Base-by-base conservation (phyloP, 805 yeast species). In the Cyberlindnera galapagoensis region DNA sequence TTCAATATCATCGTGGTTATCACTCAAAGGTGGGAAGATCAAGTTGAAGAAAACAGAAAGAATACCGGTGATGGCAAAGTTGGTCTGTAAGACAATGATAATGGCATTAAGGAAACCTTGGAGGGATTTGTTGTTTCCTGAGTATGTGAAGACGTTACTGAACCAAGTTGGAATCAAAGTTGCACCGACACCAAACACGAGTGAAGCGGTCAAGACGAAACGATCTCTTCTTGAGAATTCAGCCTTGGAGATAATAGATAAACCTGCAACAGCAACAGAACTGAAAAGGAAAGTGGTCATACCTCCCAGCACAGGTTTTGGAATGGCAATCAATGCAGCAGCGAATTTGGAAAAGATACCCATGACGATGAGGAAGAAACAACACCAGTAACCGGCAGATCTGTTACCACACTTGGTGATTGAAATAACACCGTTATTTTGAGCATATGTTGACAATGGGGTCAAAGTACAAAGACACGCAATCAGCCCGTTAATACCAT, bases 381-480 rank as follows among this genome's bases (percentile, higher is more conserved):
- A 80, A 61, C 83, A 74, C 74, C 84, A 80, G 57, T 75, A 77
- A 24, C 92, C 97, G 16, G 74, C 85, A 30, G 70, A 65, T 62
- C 94, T 72, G 49, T 84, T 78, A 29, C 95, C 96, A 62, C 95
- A 86, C 56, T 84, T 85, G 30, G 96, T 88, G 56, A 88, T 69
- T 25, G 94, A 79, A 44, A 87, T 86, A 37, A 87, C 95, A 67
- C 96, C 96, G 56, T 88, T 88, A 62, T 88, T 88, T 61, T 87
- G 96, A 10, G 96, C 95, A 64, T 87, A 88, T 0, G 92, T 80
- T 9, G 94, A 78, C 75, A 86, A 67, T 36, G 96, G 95, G n/a
- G 95, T 81, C 34, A 82, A 62, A 14, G 95, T 86, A 70, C 76
- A 71, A 27, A 87, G 64, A 26, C 87, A 86, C 10, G 92, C 80